A percentile compares a stretch with the other conserved stretches of the same genome.
These are phyloP conservation scores for Gracilaria domingensis DNA, from an alignment of 23 red algal species.

Conservation along the genomic window DNA sequence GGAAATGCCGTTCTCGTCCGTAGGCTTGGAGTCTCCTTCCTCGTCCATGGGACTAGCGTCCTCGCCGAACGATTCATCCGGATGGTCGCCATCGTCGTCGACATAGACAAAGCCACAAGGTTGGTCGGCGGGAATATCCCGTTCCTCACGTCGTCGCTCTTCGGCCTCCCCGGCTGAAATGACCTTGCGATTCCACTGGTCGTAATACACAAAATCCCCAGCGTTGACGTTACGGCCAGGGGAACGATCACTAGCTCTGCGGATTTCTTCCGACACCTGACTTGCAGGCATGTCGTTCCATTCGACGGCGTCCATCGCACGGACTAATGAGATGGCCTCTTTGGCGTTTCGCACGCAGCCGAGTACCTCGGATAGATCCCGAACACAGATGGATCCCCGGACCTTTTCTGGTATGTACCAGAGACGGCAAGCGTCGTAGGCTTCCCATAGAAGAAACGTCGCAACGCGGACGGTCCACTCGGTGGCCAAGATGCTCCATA, in stretches of 20 bases:
- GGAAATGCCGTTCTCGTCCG: too few relatives aligned
- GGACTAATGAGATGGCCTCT: not conserved
- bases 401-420: not conserved
- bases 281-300: not conserved
- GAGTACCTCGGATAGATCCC: constrained; percentile 1
- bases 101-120: not conserved
- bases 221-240: not conserved
- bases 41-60: too few relatives aligned
- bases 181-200: not conserved
- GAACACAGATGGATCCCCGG: not conserved
- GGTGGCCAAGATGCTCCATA: constrained; percentile 31
- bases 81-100: not conserved
- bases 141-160: not conserved
- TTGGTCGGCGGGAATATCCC: not conserved
- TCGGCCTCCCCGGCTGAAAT: not conserved
- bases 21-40: too few relatives aligned
- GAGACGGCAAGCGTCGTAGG: not conserved
- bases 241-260: not conserved
- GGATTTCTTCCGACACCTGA: not conserved
- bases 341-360: not conserved
- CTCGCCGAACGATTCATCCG: not conserved
- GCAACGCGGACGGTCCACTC: constrained; percentile 19
- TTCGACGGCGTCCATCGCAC: not conserved
- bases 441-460: not conserved
- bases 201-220: not conserved